These are phyloP conservation scores for Didymella glomerata DNA, from an alignment of 2,329 filamentous ascomycete genomes.

Conservation along the genomic window DNA sequence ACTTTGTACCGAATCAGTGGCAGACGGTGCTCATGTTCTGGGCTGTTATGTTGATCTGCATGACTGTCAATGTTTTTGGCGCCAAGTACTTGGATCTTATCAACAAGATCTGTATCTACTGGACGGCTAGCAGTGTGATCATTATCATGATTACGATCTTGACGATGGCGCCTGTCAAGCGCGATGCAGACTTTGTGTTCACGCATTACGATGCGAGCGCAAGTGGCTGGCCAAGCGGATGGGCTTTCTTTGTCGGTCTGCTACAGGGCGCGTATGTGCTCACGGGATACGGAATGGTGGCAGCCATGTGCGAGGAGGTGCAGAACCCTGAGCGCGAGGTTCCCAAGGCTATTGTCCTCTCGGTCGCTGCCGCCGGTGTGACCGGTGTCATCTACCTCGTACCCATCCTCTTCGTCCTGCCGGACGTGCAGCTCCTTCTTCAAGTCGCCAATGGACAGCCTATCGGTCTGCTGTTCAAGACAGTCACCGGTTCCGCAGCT, in stretches of 20 bases:
- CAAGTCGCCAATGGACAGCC: conserved; percentile 75
- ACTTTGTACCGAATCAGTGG: conserved; percentile 72
- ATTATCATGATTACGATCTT: conserved; percentile 74
- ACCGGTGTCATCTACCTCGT: conserved; percentile 74
- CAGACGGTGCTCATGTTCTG: conserved; percentile 77
- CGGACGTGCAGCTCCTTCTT: conserved; percentile 70
- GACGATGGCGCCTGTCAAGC: conserved; percentile 65
- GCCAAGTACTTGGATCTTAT: conserved; percentile 71
- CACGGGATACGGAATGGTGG: conserved; percentile 75
- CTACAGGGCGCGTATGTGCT: conserved; percentile 70
- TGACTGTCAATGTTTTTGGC: conserved; percentile 70
- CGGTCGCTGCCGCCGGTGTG: conserved; percentile 71
- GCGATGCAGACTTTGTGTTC: conserved; percentile 72
- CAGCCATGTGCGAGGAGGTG: conserved; percentile 76
- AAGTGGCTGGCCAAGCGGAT: conserved; percentile 73
- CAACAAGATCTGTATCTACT: conserved; percentile 77
- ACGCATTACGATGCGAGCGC: conserved; percentile 71
- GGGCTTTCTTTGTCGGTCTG: conserved; percentile 77
- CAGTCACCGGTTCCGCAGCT: conserved; percentile 73
- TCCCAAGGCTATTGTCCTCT: conserved; percentile 74
- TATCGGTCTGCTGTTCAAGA: conserved; percentile 78
- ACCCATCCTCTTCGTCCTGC: conserved; percentile 78
- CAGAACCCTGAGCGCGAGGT: conserved; percentile 74
- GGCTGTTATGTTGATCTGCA: conserved; percentile 73
- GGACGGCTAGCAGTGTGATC: conserved; percentile 71